Evolutionary conservation across 371 early-diverging fungal species (phyloP).

Genomic region (Mortierella sp.): DNA sequence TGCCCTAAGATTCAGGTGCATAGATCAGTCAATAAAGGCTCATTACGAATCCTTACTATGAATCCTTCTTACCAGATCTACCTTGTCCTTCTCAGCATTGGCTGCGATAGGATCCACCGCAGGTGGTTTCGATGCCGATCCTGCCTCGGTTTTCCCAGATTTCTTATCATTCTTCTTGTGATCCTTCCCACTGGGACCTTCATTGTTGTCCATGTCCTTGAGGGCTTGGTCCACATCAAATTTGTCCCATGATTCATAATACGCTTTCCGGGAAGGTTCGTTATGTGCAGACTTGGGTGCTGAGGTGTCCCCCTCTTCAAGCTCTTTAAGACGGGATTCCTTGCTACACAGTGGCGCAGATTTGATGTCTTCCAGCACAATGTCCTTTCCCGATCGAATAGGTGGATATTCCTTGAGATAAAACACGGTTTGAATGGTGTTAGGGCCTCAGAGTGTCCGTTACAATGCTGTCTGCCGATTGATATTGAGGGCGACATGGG

Average conservation of each 20-base stretch:
- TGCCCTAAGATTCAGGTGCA: conserved; percentile 66
- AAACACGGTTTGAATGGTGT: neutral
- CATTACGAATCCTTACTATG: neutral
- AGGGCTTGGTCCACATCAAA: conserved; percentile 56
- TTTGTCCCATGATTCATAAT: conserved; percentile 64
- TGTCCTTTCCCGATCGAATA: conserved; percentile 24
- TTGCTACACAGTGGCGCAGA: neutral
- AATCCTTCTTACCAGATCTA: conserved; percentile 20
- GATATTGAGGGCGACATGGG: neutral
- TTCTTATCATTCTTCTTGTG: too few species aligned
- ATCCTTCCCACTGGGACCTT: too few species aligned
- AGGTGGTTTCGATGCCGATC: neutral
- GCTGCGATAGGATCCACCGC: conserved; percentile 10
- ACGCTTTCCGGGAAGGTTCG: conserved; percentile 16
- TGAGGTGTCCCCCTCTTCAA: neutral
- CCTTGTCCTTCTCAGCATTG: conserved; percentile 72
- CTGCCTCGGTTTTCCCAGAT: conserved; percentile 10
- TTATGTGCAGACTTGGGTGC: neutral
- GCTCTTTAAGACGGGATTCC: neutral
- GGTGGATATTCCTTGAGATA: conserved; percentile 33
- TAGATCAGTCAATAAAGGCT: neutral
- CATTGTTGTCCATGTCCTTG: conserved; percentile 15
- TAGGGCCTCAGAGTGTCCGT: neutral
- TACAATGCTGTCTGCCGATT: neutral
- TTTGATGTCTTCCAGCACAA: conserved; percentile 21